Evolutionary conservation across 106 monocot species (phyloP).

Genomic region (Phalaenopsis equestris): DNA sequence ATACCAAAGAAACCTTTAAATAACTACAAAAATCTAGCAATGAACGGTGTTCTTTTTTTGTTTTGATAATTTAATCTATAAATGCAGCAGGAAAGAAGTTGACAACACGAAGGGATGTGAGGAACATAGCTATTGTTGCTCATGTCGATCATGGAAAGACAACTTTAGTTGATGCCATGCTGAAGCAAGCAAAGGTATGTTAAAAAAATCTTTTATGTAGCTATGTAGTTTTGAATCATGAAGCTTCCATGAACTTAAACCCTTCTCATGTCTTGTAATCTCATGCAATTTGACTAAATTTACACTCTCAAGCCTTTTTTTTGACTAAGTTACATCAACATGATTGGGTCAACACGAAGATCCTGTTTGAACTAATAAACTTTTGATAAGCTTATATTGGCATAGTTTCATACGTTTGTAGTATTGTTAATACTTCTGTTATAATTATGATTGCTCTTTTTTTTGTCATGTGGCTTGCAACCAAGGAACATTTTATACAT

Average conservation of each 20-base stretch:
- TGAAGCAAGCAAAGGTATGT: constrained; percentile 87
- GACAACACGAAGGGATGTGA: constrained; percentile 83
- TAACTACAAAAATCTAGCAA: neutral
- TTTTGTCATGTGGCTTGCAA: neutral
- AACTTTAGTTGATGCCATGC: constrained; percentile 91
- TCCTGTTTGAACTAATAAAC: neutral
- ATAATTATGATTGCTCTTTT: neutral
- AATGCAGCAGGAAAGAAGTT: constrained; percentile 44
- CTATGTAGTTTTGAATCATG: neutral
- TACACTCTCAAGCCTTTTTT: neutral
- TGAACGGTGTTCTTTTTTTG: neutral
- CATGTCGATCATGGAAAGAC: constrained; percentile 99
- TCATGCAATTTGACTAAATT: neutral
- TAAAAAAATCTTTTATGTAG: neutral
- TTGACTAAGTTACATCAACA: neutral
- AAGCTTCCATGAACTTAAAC: neutral
- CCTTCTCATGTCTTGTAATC: neutral
- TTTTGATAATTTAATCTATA: constrained; percentile 2
- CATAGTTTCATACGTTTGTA: neutral
- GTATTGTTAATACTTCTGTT: neutral
- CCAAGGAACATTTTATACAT: neutral
- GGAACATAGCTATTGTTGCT: constrained; percentile 96
- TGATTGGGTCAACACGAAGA: neutral
- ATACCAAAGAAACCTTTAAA: neutral
- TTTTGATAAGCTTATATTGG: constrained; percentile 5